Evolutionary conservation across 257 asterid species (phyloP).

Genomic region (Mentha longifolia): DNA sequence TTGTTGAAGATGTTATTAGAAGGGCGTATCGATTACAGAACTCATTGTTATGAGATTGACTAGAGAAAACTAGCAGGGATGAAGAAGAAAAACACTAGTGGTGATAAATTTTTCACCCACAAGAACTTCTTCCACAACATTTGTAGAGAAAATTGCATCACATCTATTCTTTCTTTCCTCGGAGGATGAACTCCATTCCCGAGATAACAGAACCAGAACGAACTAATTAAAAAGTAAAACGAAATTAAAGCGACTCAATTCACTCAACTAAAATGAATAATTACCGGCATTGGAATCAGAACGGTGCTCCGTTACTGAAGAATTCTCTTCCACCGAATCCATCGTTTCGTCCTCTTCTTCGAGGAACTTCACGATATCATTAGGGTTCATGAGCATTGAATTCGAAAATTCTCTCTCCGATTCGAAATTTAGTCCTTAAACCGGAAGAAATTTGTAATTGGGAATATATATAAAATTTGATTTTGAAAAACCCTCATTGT

Average conservation of each 20-base stretch:
- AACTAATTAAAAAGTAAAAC: not conserved
- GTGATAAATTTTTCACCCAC: conserved; percentile 5
- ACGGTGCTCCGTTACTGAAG: conserved; percentile 51
- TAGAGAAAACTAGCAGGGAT: not conserved
- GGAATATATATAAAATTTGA: no score
- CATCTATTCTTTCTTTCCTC: not conserved
- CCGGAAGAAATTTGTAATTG: no score
- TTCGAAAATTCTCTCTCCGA: not conserved
- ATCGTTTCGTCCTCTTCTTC: conserved; percentile 94
- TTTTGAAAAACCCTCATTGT: no score
- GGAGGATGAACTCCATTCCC: not conserved
- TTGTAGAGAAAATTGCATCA: not conserved
- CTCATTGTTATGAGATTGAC: no score
- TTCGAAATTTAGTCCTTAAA: not conserved
- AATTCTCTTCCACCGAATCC: conserved; percentile 90
- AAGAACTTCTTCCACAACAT: not conserved
- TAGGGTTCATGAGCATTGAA: conserved; percentile 63
- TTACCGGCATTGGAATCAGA: conserved; percentile 60
- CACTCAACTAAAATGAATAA: not conserved
- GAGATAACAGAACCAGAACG: not conserved
- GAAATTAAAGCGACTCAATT: not conserved
- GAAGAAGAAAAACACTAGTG: not conserved
- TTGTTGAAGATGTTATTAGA: no score
- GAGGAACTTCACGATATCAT: conserved; percentile 65
- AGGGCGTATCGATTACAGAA: no score